Conservation (phyloP, 1,284 basidiomycete species). For the Dichomitus squalens region DNA sequence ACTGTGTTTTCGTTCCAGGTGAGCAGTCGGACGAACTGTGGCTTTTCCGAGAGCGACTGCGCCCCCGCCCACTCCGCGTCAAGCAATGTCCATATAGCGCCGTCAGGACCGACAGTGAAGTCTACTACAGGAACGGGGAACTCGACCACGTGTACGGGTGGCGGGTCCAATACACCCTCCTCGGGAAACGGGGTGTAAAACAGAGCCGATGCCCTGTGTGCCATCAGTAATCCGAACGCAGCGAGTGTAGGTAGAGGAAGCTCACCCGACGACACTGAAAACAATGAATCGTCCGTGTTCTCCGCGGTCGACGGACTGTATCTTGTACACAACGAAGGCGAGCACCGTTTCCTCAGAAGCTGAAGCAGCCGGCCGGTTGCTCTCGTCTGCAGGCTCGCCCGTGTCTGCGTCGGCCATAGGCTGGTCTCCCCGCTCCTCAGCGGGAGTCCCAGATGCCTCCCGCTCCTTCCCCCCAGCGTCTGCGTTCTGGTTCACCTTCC, state of each 20-base stretch:
- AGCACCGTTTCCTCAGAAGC: slow-evolving; percentile 23
- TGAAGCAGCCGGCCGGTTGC: slow-evolving; percentile 9
- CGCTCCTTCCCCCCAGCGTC: slow-evolving; percentile 29
- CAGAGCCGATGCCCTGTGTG: slow-evolving; percentile 64
- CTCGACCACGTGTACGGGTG: slow-evolving; percentile 46
- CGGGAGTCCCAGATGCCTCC: slow-evolving; percentile 21
- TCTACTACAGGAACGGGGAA: slow-evolving; percentile 61
- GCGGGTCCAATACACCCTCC: slow-evolving; percentile 23
- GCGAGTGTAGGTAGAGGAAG: not conserved
- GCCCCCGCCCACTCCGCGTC: slow-evolving; percentile 39
- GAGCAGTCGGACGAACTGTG: slow-evolving; percentile 13
- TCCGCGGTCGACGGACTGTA: slow-evolving; percentile 43
- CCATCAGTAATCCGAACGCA: not conserved
- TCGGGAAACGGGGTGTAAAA: slow-evolving; percentile 52
- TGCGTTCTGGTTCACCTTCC: slow-evolving; percentile 22
- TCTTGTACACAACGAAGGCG: slow-evolving; percentile 56
- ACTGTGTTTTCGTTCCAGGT: slow-evolving; percentile 26
- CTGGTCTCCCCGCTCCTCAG: slow-evolving; percentile 21
- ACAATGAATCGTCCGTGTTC: slow-evolving; percentile 45
- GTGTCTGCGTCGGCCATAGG: slow-evolving; percentile 13
- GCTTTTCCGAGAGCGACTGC: not conserved
- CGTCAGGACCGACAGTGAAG: slow-evolving; percentile 48
- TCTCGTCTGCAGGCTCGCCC: not conserved
- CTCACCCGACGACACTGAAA: slow-evolving; percentile 73
- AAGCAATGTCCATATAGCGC: slow-evolving; percentile 49